A percentile compares a stretch with the other conserved stretches of the same genome.
These are phyloP conservation scores for Benincasa hispida DNA, from an alignment of 306 rosid species.

Conservation along the genomic window DNA sequence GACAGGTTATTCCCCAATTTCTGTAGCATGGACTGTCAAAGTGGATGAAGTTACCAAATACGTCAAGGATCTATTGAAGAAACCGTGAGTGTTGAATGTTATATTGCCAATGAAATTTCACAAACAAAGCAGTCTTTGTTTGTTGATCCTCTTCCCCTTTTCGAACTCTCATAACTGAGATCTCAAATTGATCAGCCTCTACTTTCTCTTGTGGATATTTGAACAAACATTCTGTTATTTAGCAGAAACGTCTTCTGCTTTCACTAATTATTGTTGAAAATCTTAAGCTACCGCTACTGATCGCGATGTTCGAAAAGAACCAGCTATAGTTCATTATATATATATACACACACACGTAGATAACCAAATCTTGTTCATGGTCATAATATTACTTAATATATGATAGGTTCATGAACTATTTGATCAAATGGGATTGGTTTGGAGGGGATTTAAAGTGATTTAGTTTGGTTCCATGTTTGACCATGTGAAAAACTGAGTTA, in stretches of 20 bases:
- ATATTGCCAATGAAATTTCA: background rate
- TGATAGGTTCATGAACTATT: background rate
- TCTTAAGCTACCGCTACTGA: background rate
- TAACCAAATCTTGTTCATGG: too few species aligned
- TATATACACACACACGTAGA: too few species aligned
- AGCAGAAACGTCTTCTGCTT: background rate
- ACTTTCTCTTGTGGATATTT: background rate
- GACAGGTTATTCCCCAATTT: slow-evolving; percentile 69
- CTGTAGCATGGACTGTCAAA: slow-evolving; percentile 86
- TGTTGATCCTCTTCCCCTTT: background rate
- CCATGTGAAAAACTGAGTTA: background rate
- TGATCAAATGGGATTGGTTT: background rate
- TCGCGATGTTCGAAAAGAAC: background rate
- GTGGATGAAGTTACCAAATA: slow-evolving; percentile 47
- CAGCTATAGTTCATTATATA: too few species aligned
- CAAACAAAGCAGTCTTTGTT: background rate
- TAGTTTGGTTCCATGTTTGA: too few species aligned
- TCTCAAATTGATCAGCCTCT: background rate
- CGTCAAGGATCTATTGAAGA: slow-evolving; percentile 39
- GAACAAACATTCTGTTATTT: background rate
- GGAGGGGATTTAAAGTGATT: too few species aligned
- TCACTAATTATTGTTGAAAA: background rate
- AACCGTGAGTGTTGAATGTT: slow-evolving; percentile 33
- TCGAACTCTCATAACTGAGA: background rate
- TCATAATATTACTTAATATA: too few species aligned